Percentiles rank a stretch among this genome's conserved stretches.
Conservation (phyloP, 306 rosid genomes). For the Cotoneaster glaucophyllus region DNA sequence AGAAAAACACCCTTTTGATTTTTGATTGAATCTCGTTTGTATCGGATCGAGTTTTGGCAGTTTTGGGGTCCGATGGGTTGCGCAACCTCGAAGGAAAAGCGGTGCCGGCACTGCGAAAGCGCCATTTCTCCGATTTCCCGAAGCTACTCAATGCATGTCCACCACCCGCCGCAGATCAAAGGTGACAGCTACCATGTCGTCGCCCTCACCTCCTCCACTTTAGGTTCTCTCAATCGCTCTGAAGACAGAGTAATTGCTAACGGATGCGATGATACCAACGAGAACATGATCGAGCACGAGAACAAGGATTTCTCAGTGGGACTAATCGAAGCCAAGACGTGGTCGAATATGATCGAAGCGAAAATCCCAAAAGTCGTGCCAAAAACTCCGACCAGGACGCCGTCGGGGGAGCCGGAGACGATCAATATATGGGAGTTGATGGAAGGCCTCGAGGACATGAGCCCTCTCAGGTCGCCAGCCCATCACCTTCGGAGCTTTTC, state of each 20-base stretch:
- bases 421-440: slow-evolving; percentile 86
- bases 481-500: slow-evolving; percentile 58
- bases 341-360: slow-evolving; percentile 67
- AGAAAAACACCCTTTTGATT: background rate
- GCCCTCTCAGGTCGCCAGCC: slow-evolving; percentile 58
- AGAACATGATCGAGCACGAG: background rate
- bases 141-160: slow-evolving; percentile 80
- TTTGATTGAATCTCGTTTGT: background rate
- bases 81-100: slow-evolving; percentile 66
- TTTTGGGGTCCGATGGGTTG: slow-evolving; percentile 59
- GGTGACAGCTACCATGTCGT: slow-evolving; percentile 71
- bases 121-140: slow-evolving; percentile 61
- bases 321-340: slow-evolving; percentile 57
- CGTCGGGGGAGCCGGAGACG: slow-evolving; percentile 82
- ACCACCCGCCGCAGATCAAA: slow-evolving; percentile 55
- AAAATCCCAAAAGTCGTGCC: slow-evolving; percentile 49
- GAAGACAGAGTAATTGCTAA: background rate
- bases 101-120: slow-evolving; percentile 66
- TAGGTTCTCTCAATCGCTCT: slow-evolving; percentile 51
- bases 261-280: background rate
- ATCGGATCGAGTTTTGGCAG: background rate
- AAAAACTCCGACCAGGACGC: slow-evolving; percentile 53
- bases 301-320: slow-evolving; percentile 42
- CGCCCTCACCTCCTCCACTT: slow-evolving; percentile 73
- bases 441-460: slow-evolving; percentile 88